A percentile compares a stretch with the other conserved stretches of the same genome.
Evolutionary conservation across 2,329 filamentous ascomycete genomes (phyloP).

Genomic region (Zasmidium cellare): DNA sequence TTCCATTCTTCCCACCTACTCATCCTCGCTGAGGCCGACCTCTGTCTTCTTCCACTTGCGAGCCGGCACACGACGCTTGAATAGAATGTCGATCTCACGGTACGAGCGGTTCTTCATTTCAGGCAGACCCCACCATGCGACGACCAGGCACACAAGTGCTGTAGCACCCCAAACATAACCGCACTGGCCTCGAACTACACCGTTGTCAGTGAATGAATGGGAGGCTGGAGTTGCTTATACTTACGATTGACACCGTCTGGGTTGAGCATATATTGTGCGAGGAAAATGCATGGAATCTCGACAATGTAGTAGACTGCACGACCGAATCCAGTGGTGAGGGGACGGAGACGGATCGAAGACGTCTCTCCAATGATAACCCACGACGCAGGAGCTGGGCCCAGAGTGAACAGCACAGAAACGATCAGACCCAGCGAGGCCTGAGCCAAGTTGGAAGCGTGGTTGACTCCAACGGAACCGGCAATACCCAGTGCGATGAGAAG

Average conservation of each 20-base stretch:
- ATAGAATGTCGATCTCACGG: constrained; percentile 64
- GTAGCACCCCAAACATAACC: constrained; percentile 63
- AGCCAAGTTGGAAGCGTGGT: constrained; percentile 48
- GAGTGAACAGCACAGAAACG: constrained; percentile 64
- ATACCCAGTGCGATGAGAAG: constrained; percentile 62
- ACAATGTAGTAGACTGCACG: constrained; percentile 64
- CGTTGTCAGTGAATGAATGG: constrained; percentile 28
- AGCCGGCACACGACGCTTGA: constrained; percentile 55
- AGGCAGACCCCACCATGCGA: constrained; percentile 47
- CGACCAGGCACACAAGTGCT: constrained; percentile 55
- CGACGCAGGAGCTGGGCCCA: constrained; percentile 63
- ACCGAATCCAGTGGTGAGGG: constrained; percentile 66
- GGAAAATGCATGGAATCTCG: constrained; percentile 67
- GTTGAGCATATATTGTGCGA: constrained; percentile 58
- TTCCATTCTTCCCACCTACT: constrained; percentile 40
- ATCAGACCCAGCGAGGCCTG: constrained; percentile 65
- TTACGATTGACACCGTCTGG: constrained; percentile 36
- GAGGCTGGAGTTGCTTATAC: not conserved
- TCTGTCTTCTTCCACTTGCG: constrained; percentile 58
- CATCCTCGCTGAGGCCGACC: constrained; percentile 61
- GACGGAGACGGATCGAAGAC: constrained; percentile 63
- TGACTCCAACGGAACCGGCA: constrained; percentile 51
- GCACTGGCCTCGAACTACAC: constrained; percentile 50
- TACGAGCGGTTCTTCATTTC: constrained; percentile 61
- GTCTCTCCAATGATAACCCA: constrained; percentile 70